A percentile compares a stretch with the other conserved stretches of the same genome.
These are phyloP conservation scores for Ophiostoma fasciatum DNA, from an alignment of 2,329 filamentous ascomycete species.

Conservation along the genomic window DNA sequence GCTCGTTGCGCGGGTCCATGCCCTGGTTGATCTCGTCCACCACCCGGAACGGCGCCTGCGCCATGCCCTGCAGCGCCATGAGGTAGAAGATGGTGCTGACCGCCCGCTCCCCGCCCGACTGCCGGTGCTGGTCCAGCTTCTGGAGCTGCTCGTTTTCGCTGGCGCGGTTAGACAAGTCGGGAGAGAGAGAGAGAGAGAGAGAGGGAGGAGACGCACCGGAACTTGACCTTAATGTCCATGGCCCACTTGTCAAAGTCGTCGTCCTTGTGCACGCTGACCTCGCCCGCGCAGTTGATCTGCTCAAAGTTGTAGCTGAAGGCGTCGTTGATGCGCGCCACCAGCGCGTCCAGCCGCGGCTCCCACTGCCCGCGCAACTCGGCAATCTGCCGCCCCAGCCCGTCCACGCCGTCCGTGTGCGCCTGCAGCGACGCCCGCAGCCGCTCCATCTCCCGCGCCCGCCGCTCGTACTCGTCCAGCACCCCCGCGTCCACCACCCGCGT, in stretches of 20 bases:
- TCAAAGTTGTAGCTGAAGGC: constrained; percentile 90
- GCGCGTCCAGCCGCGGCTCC: constrained; percentile 68
- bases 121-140: constrained; percentile 76
- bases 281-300: constrained; percentile 84
- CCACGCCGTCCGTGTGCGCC: constrained; percentile 38
- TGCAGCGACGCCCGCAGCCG: constrained; percentile 43
- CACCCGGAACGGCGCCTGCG: constrained; percentile 88
- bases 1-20: constrained; percentile 97
- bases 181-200: background rate
- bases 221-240: constrained; percentile 87
- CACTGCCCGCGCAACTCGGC: constrained; percentile 52
- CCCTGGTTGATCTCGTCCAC: constrained; percentile 99
- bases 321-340: constrained; percentile 70
- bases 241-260: constrained; percentile 91
- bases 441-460: constrained; percentile 55
- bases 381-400: constrained; percentile 43
- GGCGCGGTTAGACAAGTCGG: background rate
- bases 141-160: constrained; percentile 72
- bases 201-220: constrained; percentile 46
- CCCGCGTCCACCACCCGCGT: constrained; percentile 65
- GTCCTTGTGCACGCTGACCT: constrained; percentile 78
- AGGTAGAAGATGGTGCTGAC: constrained; percentile 98
- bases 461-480: constrained; percentile 64
- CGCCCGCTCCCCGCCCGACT: constrained; percentile 89
- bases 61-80: constrained; percentile 90